Evolutionary conservation across 2,329 filamentous ascomycete genomes (phyloP), one percentile per base, ranked within the genome.

Genomic region (Curvularia lunata): DNA sequence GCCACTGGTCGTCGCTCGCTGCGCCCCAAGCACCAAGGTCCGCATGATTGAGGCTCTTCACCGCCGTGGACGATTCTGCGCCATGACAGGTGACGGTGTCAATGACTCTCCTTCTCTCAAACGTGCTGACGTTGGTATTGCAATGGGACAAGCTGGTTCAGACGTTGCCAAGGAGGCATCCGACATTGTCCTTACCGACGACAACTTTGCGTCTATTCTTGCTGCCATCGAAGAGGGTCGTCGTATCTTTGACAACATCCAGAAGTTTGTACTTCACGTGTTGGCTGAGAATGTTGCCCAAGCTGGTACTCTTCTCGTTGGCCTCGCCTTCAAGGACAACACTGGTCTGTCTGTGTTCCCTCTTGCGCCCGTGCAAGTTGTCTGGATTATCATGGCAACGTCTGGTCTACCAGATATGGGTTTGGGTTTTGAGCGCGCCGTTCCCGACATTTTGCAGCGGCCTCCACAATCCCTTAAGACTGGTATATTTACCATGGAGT

Each of bases 41-140:
- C 74, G 79, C 28, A 80, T 82, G 78, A 76, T 82, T 9, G 70
- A 67, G 18, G 71, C 78, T n/a, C 68, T 80, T 13, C 78, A 80
- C 51, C 71, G 78, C 40, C 72, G 78, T 34, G 74, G 73, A 50
- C 72, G 71, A 32, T 79, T 77, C 59, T 76, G 73, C 38, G 77
- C 76, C 49, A 80, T 80, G 78, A 76, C 73, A 46, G 79, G 78
- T 47, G 78, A 81, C 45, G 78, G 78, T 56, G 79, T 80, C 47
- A 81, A 81, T 54, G 79, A 81, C 56, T 77, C 76, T 10, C 79
- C 78, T n/a, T 77, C 77, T 16, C 71, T 81, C 10, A 79, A 81
- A 64, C 75, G 74, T 18, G 78, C 79, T 2, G 79, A 81, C 56
- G 78, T 80, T 12, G 79, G 79, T 59, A 78, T 81, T 32, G 79